Conservation (phyloP, 257 asterid species). For the Knoxia roxburghii region DNA sequence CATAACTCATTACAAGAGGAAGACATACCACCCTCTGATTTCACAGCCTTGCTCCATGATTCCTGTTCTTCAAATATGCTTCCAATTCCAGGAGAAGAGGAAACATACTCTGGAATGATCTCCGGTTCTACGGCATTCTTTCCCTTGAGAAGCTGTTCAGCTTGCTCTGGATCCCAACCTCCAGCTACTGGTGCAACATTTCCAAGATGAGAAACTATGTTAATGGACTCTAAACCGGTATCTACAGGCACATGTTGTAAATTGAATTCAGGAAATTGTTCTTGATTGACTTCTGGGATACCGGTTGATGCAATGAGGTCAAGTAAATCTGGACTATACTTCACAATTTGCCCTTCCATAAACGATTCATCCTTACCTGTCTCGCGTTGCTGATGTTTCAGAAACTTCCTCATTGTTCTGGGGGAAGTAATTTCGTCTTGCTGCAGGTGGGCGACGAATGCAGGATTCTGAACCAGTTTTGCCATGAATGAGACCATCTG, state of each 20-base stretch:
- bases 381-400: constrained; percentile 20
- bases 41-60: constrained; percentile 43
- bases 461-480: constrained; percentile 56
- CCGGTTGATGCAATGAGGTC: constrained; percentile 14
- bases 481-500: constrained; percentile 84
- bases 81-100: constrained; percentile 42
- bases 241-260: constrained; percentile 29
- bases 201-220: constrained; percentile 25
- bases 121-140: constrained; percentile 32
- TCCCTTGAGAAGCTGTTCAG: constrained; percentile 26
- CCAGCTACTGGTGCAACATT: constrained; percentile 24
- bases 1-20: constrained; percentile 36
- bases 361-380: constrained; percentile 21
- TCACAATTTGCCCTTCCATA: constrained; percentile 28
- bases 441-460: constrained; percentile 37
- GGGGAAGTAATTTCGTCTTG: constrained; percentile 39
- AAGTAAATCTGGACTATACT: constrained; percentile 22
- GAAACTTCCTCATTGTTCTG: constrained; percentile 41
- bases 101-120: constrained; percentile 24
- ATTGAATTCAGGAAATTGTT: constrained; percentile 21
- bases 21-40: constrained; percentile 31
- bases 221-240: constrained; percentile 16
- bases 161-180: constrained; percentile 16
- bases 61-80: constrained; percentile 34
- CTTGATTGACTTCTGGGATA: constrained; percentile 15